A percentile compares a stretch with the other conserved stretches of the same genome.
Conservation (phyloP, 192 early-diverging fungal genomes). For the Backusella luteola region DNA sequence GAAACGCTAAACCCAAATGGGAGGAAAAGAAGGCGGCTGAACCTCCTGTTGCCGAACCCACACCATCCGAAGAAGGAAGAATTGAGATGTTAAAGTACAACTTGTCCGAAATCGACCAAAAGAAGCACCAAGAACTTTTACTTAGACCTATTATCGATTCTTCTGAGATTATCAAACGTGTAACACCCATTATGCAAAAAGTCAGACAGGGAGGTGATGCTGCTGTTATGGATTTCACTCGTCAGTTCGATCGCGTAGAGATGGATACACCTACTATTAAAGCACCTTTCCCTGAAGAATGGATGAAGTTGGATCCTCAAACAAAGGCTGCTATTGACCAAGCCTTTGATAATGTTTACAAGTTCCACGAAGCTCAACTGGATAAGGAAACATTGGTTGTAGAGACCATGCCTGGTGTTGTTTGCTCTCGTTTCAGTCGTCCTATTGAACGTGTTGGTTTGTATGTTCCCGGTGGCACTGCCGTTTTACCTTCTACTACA, state of each 20-base stretch:
- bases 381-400: constrained; percentile 66
- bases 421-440: constrained; percentile 89
- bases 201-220: constrained; percentile 84
- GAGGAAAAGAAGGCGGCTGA: constrained; percentile 22
- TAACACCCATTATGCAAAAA: constrained; percentile 86
- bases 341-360: constrained; percentile 89
- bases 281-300: constrained; percentile 77
- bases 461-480: constrained; percentile 98
- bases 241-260: constrained; percentile 87
- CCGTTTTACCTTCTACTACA: constrained; percentile 92
- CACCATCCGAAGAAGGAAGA: constrained; percentile 44
- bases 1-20: constrained; percentile 92
- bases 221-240: constrained; percentile 81
- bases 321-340: constrained; percentile 89
- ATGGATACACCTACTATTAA: constrained; percentile 69
- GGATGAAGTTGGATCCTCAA: constrained; percentile 52
- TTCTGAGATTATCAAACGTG: constrained; percentile 80
- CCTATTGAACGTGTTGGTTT: constrained; percentile 97
- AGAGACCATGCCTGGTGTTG: constrained; percentile 97
- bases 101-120: constrained; percentile 43
- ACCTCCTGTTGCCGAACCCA: constrained; percentile 27
- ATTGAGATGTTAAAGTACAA: constrained; percentile 78
- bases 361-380: constrained; percentile 94
- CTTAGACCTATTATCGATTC: constrained; percentile 93
- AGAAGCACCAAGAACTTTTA: constrained; percentile 63